These are phyloP conservation scores for Physaria fendleri DNA, from an alignment of 345 rosid species.

Conservation along the genomic window DNA sequence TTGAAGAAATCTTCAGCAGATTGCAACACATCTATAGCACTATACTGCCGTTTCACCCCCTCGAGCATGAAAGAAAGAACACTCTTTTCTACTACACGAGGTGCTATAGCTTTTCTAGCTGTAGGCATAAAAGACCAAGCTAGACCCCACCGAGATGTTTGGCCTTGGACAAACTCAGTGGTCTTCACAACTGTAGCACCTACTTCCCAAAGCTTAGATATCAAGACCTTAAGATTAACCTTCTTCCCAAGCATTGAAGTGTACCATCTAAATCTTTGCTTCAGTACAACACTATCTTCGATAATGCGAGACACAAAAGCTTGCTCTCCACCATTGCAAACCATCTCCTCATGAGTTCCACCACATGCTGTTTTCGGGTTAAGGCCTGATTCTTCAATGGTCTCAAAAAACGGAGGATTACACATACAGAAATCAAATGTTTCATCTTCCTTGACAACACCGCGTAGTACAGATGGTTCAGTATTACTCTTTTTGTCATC, in stretches of 20 bases:
- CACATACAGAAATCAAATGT: constrained; percentile 91
- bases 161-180: constrained; percentile 87
- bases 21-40: constrained; percentile 64
- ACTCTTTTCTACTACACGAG: constrained; percentile 40
- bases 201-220: constrained; percentile 61
- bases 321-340: constrained; percentile 81
- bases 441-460: constrained; percentile 64
- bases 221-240: constrained; percentile 61
- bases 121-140: constrained; percentile 87
- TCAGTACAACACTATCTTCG: constrained; percentile 64
- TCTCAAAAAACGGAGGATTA: constrained; percentile 93
- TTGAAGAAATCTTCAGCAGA: constrained; percentile 57
- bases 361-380: constrained; percentile 94
- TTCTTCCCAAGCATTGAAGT: constrained; percentile 94
- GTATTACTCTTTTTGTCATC: constrained; percentile 28
- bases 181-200: constrained; percentile 76
- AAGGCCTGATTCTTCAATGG: constrained; percentile 71
- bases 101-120: constrained; percentile 45
- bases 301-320: constrained; percentile 69
- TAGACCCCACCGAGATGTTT: constrained; percentile 88
- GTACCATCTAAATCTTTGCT: constrained; percentile 79
- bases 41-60: constrained; percentile 65
- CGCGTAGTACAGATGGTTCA: constrained; percentile 52
- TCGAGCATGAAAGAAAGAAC: constrained; percentile 66
- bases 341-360: constrained; percentile 86